Base-by-base conservation (phyloP, 2,329 filamentous ascomycete species). In the Cyphellophora attinorum region DNA sequence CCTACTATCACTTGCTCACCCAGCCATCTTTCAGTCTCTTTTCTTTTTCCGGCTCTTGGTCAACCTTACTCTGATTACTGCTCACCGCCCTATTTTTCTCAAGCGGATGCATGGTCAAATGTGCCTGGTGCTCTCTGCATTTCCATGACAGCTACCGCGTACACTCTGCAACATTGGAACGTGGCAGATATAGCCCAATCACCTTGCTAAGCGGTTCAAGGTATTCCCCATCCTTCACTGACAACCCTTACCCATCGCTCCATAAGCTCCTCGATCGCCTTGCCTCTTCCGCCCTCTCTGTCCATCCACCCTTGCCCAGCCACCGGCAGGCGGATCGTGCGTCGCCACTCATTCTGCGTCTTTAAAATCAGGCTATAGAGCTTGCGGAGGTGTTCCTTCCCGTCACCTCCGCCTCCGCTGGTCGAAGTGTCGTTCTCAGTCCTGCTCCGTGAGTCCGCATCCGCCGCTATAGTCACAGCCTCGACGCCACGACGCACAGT, bases 331-430 rank as follows among this genome's bases (percentile, higher is more conserved):
- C 44, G 30, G 6, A 45, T 46, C 31, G 47, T 33, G 52, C 35
- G 52, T 50, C 34, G 59, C 58, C 35, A 61, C 48, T 72, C 72
- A 43, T 67, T 63, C 3, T 76, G 61, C 2, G 79, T 81, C 45
- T 71, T 69, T 12, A 81, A 70, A 32, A 93, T 56, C 32, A 96
- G 62, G 5, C 85, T 83, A 56, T 93, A 94, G 42, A 98, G 58
- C 52, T 81, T 71, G 45, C 84, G 68, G 19, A 96, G 61, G 59
- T 96, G 88, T 53, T 81, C 85, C 51, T 76, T 76, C 11, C 42
- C 38, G 36, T 53, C 40, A 40, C 28, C 28, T 37, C 46, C 33
- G 25, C 38, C 27, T 19, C 40, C 15, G 41, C 14, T 19, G n/a
- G 19, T 13, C 5, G 17, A 29, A 11, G 15, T 14, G n/a, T 19